Evolutionary conservation across 768 basidiomycete species (phyloP), one percentile per base, ranked within the genome.

Genomic region (Leucosporidium yakuticum): DNA sequence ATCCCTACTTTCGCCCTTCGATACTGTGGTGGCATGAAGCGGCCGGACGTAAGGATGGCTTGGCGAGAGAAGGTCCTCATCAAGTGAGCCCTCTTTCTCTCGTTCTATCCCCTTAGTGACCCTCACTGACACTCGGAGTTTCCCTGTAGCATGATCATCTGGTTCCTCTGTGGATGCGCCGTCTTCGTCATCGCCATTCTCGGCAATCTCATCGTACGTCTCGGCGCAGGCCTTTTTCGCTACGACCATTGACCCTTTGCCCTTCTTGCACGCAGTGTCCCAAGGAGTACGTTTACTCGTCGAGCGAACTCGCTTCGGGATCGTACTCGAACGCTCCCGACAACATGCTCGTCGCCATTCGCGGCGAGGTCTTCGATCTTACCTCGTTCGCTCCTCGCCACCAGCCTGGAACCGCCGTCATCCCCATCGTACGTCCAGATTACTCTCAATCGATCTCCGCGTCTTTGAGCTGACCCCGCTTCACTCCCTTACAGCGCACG

Each of bases 61-160:
- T 99, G 96, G 96, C 82, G 95, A 67, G 96, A 98, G 80, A 98
- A 99, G 79, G 82, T 97, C 2, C 90, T 91, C 4, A 84, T 97
- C 76, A 97, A 98, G 75, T 72, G 21, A 27, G 71, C 62, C 17
- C 6, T 21, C 25, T 9, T 47, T 2, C 47, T 44, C 29, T 29
- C 8, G 4, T 11, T 5, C 15, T 14, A 12, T 9, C 57, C 29
- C 27, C 55, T 2, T 23, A n/a, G 4, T 17, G 19, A 17, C 44
- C 17, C 4, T 20, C 20, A 9, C 51, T 51, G 34, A n/a, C 15
- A 27, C 53, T 59, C 14, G 4, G 7, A 19, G 21, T 15, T n/a
- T 7, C 0, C 31, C 4, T 11, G 0, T 55, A 74, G 71, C 79
- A 79, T 99, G 67, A 81, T 99, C 79, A 98, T 99, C 74, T 97